Evolutionary conservation across 2,329 filamentous ascomycete genomes (phyloP), one percentile per base, ranked within the genome.

Genomic region (Xylariaceae sp.): DNA sequence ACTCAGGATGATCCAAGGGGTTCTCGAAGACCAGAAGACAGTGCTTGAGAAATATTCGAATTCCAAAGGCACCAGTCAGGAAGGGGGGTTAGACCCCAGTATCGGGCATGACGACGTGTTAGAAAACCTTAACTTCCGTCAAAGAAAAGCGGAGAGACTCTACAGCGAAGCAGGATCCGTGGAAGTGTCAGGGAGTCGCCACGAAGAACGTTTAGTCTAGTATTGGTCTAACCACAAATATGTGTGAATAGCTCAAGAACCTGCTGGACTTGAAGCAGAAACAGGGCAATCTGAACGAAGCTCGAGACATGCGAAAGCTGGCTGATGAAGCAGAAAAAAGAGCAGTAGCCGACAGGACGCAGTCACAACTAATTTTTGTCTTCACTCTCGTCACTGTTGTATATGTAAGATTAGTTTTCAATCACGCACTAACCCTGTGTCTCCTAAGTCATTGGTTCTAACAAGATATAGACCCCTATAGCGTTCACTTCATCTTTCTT

Each of bases 321-420:
- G 56, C 56, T 14, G 56, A 61, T 20, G 52, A 56, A 19, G 52
- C 59, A 16, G 53, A 48, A 6, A 40, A 48, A n/a, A 48, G 46
- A 40, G 32, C 18, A 4, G 2, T 41, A 21, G 46, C 18, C 7
- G 37, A 18, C 18, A 20, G 40, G 20, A 23, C n/a, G 29, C 46
- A 48, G 12, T 48, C 46, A 41, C 26, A 20, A 21, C 19, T 48
- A 19, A 29, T 48, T 37, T 48, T 41, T 29, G 20, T 48, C 10
- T 48, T 48, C 32, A 48, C 46, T 3, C 10, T 40, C 7, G 32
- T 48, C 32, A 48, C 46, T 14, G 46, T 48, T 2, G 21, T 48
- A 40, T 48, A 40, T 40, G 29, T 48, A 40, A 40, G 46, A 3
- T 42, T 19, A 44, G 20, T 29, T 26, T 9, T 26, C 9, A 26